These are phyloP conservation scores for Eimeria maxima DNA, from an alignment of 169 alveolate genomes.

Conservation along the genomic window DNA sequence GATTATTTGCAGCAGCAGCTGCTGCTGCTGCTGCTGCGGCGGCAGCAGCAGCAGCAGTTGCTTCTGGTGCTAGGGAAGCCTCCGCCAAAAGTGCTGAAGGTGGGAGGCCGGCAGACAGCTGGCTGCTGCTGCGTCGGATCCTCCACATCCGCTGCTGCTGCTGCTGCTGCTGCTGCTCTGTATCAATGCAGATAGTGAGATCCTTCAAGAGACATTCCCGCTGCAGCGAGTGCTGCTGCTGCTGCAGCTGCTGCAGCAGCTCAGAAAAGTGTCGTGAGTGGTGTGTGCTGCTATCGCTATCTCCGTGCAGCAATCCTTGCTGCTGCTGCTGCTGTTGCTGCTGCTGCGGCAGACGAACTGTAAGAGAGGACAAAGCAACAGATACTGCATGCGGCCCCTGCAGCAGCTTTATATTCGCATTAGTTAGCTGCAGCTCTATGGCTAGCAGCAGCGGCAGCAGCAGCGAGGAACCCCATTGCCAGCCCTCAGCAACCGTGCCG, in stretches of 20 bases:
- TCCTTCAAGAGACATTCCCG: constrained; percentile 8
- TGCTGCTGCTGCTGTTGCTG: constrained; percentile 65
- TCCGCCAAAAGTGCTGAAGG: not conserved
- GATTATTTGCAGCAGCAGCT: not conserved
- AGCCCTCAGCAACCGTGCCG: not conserved
- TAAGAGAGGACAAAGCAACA: not conserved
- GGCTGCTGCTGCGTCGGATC: not conserved
- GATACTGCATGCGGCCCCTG: constrained; percentile 37
- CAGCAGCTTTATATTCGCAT: constrained; percentile 36
- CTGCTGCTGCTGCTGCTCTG: constrained; percentile 56
- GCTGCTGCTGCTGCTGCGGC: not conserved
- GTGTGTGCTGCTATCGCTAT: constrained; percentile 22
- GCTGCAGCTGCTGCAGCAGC: constrained; percentile 54
- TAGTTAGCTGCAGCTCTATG: constrained; percentile 24
- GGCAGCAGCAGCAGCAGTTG: not conserved
- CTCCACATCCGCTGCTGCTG: constrained; percentile 49
- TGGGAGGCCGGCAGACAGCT: not conserved
- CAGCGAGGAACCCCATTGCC: constrained; percentile 59
- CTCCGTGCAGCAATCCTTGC: not conserved
- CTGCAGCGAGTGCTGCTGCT: constrained; percentile 66
- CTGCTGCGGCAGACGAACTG: constrained; percentile 33
- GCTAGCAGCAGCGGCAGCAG: constrained; percentile 56
- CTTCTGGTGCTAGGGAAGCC: not conserved
- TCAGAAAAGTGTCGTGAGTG: constrained; percentile 34
- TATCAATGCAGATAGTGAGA: constrained; percentile 28